Base-by-base conservation (phyloP, 1,284 basidiomycete species). In the Sporisorium sorghi region DNA sequence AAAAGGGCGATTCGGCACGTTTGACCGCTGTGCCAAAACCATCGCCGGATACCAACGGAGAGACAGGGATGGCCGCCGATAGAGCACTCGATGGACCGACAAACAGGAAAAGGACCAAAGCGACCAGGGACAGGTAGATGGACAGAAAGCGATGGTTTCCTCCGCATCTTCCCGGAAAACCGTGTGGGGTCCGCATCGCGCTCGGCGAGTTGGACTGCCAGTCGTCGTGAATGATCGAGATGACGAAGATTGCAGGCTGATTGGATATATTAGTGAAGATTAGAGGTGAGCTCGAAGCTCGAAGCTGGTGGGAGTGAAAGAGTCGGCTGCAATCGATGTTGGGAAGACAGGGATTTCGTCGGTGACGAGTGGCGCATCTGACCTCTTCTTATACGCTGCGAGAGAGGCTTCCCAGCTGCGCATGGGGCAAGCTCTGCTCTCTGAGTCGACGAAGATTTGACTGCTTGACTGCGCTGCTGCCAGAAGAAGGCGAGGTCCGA, bases 31-130 rank as follows among this genome's bases (percentile, higher is more conserved):
- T 35, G 9, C 28, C 28, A n/a, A n/a, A n/a, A 6, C 15, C 19
- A 32, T 14, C 19, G 42, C n/a, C 7, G 1, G 12, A 3, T 14
- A 24, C 43, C 28, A n/a, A 15, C 1, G 44, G 6, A 17, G 52
- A 23, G 37, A 51, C 46, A 21, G 66, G 66, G 19, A 56, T 37
- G 28, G 60, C 57, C 17, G 51, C 55, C 5, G 55, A 32, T 11
- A 58, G 14, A 32, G 46, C 40, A 30, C 32, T 46, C 23, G 30
- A 24, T 8, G 10, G 35, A 15, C 32, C 24, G 10, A 33, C 47
- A 2, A 62, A 47, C 21, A 61, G 24, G 32, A 44, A 10, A 44
- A 68, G 17, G 26, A 53, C 26, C 17, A 39, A 17, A 17, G 55
- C 17, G 19, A 40, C n/a, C 5, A 52, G 17, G 15, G 32, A 2